Conservation (phyloP, 2,329 filamentous ascomycete species). For the Coniella lustricola region DNA sequence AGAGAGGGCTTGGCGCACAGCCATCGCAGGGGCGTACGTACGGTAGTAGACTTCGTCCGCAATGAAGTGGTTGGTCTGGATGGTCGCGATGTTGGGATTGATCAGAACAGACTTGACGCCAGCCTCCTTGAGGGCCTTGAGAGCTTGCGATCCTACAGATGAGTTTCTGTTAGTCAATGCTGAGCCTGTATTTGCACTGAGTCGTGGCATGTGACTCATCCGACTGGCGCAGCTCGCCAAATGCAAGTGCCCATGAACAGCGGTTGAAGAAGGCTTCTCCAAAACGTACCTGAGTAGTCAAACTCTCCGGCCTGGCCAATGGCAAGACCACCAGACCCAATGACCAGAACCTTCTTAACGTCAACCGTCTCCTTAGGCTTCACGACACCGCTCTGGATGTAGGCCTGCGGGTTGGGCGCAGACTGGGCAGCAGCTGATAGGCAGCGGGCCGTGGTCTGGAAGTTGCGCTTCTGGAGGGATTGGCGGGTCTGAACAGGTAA, state of each 20-base stretch:
- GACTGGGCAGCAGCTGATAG: conserved; percentile 48
- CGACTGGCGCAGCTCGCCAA: conserved; percentile 7
- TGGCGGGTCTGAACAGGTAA: conserved; percentile 27
- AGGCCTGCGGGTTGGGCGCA: conserved; percentile 76
- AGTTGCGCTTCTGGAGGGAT: conserved; percentile 39
- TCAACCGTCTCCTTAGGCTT: conserved; percentile 73
- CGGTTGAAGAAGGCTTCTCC: neutral
- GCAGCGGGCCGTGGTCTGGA: conserved; percentile 39
- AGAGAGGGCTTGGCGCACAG: neutral
- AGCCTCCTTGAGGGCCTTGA: conserved; percentile 95
- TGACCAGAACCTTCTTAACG: conserved; percentile 95
- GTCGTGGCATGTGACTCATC: conserved; percentile 23
- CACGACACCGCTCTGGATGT: conserved; percentile 81
- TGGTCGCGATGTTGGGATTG: conserved; percentile 97
- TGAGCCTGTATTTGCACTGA: conserved; percentile 7
- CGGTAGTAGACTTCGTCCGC: conserved; percentile 95
- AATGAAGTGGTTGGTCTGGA: conserved; percentile 93
- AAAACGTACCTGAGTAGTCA: conserved; percentile 83
- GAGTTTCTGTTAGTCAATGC: conserved; percentile 12
- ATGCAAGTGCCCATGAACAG: neutral
- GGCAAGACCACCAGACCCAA: conserved; percentile 88
- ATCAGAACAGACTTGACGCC: conserved; percentile 87
- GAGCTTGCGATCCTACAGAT: conserved; percentile 74
- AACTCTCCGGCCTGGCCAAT: conserved; percentile 98
- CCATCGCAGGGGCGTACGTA: conserved; percentile 2